Base-by-base conservation (phyloP, 1,284 basidiomycete species). In the Laetiporus sulphureus region DNA sequence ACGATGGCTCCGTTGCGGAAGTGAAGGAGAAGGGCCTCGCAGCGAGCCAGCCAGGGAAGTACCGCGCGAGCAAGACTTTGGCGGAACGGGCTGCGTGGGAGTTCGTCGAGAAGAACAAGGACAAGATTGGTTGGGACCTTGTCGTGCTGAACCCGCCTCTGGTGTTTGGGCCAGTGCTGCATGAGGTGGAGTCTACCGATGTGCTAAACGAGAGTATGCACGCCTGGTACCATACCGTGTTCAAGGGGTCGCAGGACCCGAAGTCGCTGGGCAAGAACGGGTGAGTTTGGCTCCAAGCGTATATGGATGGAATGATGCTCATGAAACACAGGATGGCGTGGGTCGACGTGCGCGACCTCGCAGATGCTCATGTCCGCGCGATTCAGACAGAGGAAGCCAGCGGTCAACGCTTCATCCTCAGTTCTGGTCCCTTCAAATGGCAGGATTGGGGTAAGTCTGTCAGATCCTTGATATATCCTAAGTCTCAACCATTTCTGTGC, bases 21-120 rank as follows among this genome's bases (percentile, higher is more conserved):
- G 65, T 80, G 18, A 68, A 73, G 52, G 62, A 73, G 51, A 67
- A 73, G 39, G 79, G 81, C 4, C 58, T 57, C 16, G 65, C 71
- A 12, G 73, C 77, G 1, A 39, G 61, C 1, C 53, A 52, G 3
- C 45, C 59, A 4, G 55, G 60, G 32, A 77, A 75, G 53, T 84
- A 84, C 56, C 61, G 67, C 38, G 73, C 71, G 18, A 75, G 72
- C 20, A 89, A 91, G 67, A 77, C 73, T 4, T 64, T 89, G 2
- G 83, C 86, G 3, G 87, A 91, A 57, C 64, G 59, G 50, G 70
- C 69, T 15, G 73, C 74, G 4, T 80, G 75, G 77, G 66, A 74
- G 33, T 81, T 80, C 46, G 61, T 71, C 43, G 65, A 77, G 44
- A 67, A 76, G 47, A 62, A 82, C 53, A 73, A 77, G 55, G 53